These are phyloP conservation scores for Vitis riparia DNA, from an alignment of 164 flowering plant species.

Conservation along the genomic window DNA sequence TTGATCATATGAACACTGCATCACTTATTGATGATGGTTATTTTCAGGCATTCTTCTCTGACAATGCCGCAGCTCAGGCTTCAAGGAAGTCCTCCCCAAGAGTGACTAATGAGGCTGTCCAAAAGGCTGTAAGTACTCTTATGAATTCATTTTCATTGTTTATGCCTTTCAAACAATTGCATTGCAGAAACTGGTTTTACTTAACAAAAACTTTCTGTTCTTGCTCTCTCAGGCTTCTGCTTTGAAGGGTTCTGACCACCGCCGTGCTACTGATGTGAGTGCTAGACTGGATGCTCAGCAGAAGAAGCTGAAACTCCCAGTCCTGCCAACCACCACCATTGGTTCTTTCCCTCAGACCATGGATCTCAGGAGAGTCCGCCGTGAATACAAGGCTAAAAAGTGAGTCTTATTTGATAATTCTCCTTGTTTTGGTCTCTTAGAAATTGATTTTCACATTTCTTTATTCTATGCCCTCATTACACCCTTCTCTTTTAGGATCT, in stretches of 20 bases:
- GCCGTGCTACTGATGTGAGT: conserved; percentile 69
- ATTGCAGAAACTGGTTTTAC: neutral
- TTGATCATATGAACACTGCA: neutral
- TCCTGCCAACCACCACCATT: conserved; percentile 75
- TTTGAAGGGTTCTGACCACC: conserved; percentile 73
- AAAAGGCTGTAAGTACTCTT: conserved; percentile 62
- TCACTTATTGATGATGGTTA: neutral
- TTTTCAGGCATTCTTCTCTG: conserved; percentile 65
- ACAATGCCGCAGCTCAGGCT: conserved; percentile 65
- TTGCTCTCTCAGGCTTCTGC: conserved; percentile 57
- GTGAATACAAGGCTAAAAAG: conserved; percentile 80
- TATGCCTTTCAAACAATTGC: neutral
- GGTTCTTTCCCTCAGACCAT: conserved; percentile 87
- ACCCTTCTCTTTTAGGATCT: conserved; percentile 31
- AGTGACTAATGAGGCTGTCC: conserved; percentile 70
- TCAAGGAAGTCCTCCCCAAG: conserved; percentile 75
- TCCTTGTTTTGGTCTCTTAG: neutral
- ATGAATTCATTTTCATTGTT: neutral
- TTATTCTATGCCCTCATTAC: neutral
- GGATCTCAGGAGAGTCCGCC: conserved; percentile 75
- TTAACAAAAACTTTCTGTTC: neutral
- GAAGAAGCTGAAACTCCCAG: conserved; percentile 70
- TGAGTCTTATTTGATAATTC: conserved; percentile 16
- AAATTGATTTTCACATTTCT: neutral
- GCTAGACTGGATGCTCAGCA: conserved; percentile 71